Conservation (phyloP, 2,329 filamentous ascomycete species). For the Exophiala viscosa region DNA sequence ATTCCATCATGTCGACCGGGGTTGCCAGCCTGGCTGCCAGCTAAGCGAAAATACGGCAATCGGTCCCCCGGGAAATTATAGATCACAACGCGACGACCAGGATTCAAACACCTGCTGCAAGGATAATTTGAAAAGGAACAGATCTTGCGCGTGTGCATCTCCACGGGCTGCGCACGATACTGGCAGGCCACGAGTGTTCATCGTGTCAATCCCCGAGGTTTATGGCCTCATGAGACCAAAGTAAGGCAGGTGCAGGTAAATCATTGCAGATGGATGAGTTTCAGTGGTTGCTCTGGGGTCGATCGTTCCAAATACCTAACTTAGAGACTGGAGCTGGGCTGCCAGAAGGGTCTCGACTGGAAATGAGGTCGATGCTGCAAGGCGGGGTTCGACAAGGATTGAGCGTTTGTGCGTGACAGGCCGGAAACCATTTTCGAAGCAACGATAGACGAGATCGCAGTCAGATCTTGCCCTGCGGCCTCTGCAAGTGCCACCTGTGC, state of each 20-base stretch:
- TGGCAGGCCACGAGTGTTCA: background rate
- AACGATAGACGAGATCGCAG: constrained; percentile 3
- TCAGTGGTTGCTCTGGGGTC: too few relatives aligned
- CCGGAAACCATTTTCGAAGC: background rate
- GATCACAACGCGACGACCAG: background rate
- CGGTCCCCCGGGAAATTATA: background rate
- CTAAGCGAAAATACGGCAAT: background rate
- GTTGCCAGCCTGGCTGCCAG: background rate
- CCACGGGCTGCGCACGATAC: background rate
- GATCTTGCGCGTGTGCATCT: background rate
- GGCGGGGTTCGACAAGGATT: background rate
- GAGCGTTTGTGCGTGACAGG: background rate
- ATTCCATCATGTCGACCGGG: background rate
- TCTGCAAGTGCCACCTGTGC: background rate
- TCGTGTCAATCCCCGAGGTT: background rate
- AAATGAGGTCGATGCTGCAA: background rate
- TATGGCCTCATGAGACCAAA: background rate
- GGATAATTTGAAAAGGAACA: background rate
- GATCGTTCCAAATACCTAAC: too few relatives aligned
- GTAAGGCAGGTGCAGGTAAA: background rate
- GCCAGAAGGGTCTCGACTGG: background rate
- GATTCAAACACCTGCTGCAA: background rate
- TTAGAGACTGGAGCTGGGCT: too few relatives aligned
- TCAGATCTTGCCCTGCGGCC: background rate
- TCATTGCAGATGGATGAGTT: background rate